phyloP scores from a whole-genome alignment of 441 rosid genomes.

The Rhodomyrtus psidioides region DNA sequence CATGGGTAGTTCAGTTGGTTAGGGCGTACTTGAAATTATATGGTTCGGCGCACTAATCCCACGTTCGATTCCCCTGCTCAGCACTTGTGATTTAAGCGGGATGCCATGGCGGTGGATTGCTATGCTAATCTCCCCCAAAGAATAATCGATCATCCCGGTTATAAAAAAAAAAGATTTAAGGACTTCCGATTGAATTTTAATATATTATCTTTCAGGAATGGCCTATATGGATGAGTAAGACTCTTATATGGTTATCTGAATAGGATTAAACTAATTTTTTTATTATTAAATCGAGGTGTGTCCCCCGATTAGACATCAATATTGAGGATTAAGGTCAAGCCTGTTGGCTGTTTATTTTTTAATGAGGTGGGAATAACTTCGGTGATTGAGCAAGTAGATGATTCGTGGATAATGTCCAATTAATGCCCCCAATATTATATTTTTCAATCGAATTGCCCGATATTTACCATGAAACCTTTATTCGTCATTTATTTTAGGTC shows the following conservation, averaged over 20 bases:
- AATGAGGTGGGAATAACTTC: too few relatives aligned
- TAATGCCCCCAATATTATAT: neutral
- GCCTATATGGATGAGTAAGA: accelerated
- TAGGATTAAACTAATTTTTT: neutral
- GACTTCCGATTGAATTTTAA: neutral
- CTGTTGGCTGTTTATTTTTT: neutral
- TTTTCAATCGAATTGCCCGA: neutral
- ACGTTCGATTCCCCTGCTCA: too few relatives aligned
- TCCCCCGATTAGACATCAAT: accelerated
- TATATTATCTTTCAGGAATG: neutral
- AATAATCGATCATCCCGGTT: too few relatives aligned
- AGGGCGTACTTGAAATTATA: too few relatives aligned
- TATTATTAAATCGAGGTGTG: neutral
- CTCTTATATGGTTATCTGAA: neutral
- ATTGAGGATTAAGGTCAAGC: neutral
- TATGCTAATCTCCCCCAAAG: too few relatives aligned
- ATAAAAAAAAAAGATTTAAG: too few relatives aligned
- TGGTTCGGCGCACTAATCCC: too few relatives aligned
- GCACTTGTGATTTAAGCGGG: too few relatives aligned
- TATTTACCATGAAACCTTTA: neutral
- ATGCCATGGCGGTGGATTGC: too few relatives aligned
- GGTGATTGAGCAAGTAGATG: neutral
- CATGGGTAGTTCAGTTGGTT: too few relatives aligned
- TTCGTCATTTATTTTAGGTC: too few relatives aligned
- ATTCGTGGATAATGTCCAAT: neutral